A percentile compares a stretch with the other conserved stretches of the same genome.
Evolutionary conservation across 352 stramenopile genomes (phyloP).

Genomic region (Blastocystis sp.): DNA sequence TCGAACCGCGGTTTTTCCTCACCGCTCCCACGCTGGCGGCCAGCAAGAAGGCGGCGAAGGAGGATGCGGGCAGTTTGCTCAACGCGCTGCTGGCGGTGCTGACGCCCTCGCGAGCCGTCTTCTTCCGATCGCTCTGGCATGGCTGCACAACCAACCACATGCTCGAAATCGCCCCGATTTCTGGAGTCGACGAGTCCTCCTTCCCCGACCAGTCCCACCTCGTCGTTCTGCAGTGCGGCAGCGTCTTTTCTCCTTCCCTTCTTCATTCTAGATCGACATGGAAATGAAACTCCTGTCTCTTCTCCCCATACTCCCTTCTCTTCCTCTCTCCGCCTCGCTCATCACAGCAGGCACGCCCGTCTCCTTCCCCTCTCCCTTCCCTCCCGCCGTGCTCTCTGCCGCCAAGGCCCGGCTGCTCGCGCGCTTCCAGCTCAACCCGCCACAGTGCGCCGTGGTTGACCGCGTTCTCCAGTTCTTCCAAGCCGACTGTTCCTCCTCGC

Average conservation of each 20-base stretch:
- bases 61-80: slow-evolving; percentile 3
- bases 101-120: background rate
- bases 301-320: background rate
- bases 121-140: slow-evolving; percentile 47
- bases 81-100: slow-evolving; percentile 13
- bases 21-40: background rate
- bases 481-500: background rate
- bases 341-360: background rate
- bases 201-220: background rate
- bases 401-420: background rate
- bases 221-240: background rate
- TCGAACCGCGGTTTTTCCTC: slow-evolving; percentile 12
- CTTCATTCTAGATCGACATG: slow-evolving; percentile 39
- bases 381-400: background rate
- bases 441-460: slow-evolving; percentile 8
- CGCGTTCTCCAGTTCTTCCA: background rate
- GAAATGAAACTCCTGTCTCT: background rate
- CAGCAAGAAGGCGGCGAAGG: background rate
- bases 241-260: background rate
- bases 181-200: background rate
- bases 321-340: background rate
- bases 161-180: slow-evolving; percentile 2
- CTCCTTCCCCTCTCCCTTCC: background rate
- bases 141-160: slow-evolving; percentile 25
- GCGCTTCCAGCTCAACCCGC: slow-evolving; percentile 10